Base-by-base conservation (phyloP, 768 basidiomycete species). In the Auricularia sp. region DNA sequence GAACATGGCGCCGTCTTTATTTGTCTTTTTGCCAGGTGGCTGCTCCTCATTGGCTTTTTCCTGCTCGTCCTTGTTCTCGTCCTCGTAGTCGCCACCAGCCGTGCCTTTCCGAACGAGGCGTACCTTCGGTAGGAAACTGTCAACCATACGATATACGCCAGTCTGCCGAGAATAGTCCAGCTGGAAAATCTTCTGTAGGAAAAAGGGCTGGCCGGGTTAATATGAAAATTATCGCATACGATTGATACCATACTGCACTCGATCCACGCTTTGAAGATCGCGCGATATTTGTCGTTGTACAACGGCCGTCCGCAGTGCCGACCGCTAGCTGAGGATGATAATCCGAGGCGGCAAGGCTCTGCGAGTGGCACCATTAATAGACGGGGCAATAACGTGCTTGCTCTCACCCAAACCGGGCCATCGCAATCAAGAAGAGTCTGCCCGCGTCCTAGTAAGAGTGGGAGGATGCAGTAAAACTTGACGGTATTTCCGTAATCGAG, bases 241-340 rank as follows among this genome's bases (percentile, higher is more conserved):
- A 29, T 29, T 29, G 29, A 29, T 29, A 29, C 18, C 21, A 11
- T 39, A 77, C 88, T 65, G 71, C 56, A 90, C 87, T 1, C 82
- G 77, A 14, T 88, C 88, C 59, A 88, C 87, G 67, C 88, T 77
- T 54, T 89, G 78, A 0, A 0, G 85, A 82, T 63, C 85, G 78
- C 36, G 91, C 76, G 54, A 81, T 78, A 70, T 91, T 91, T 6
- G 87, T 90, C 2, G 88, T 93, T 51, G 80, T 78, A 67, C 87
- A 88, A 0, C 85, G 78, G 0, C 96, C 96, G 74, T 98, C 96
- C 1, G 91, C 85, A 5, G 88, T 86, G 5, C 87, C 90, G 14
- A 88, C 82, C 0, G 88, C 90, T 3, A 96, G 75, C 72, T 93
- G 91, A 4, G 93, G 87, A 69, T 98, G 96, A 70, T 87, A 88